Percentiles rank a stretch among this genome's conserved stretches.
These are phyloP conservation scores for Botrytis aclada DNA, from an alignment of 2,329 filamentous ascomycete species.

Conservation along the genomic window DNA sequence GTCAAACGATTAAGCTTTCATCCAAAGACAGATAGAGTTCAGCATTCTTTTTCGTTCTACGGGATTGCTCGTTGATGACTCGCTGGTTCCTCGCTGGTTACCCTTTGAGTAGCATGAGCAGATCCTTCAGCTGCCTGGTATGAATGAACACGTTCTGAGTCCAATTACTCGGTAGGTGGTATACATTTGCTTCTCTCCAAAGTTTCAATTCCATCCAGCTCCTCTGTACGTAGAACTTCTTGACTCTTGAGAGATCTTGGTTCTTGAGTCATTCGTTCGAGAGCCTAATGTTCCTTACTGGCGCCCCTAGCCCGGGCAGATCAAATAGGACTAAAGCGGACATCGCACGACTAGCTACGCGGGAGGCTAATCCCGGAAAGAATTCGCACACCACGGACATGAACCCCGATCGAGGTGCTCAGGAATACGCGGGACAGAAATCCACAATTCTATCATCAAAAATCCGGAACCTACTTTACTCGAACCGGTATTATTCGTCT, in stretches of 20 bases:
- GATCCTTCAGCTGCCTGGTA: not conserved
- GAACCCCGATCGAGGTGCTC: not conserved
- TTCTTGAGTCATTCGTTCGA: not conserved
- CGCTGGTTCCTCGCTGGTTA: not conserved
- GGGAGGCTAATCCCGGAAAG: not conserved
- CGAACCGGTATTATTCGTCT: conserved; percentile 10
- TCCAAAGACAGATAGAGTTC: not conserved
- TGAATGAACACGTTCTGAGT: not conserved
- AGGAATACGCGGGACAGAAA: not conserved
- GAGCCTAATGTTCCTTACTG: not conserved
- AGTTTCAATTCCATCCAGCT: not conserved
- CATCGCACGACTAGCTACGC: not conserved
- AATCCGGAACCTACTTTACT: conserved; percentile 14
- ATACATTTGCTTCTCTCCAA: not conserved
- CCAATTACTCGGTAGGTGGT: not conserved
- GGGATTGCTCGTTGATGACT: not conserved
- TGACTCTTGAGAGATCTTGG: not conserved
- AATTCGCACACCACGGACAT: not conserved
- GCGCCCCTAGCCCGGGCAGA: not conserved
- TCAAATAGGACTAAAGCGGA: not conserved
- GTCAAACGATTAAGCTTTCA: not conserved
- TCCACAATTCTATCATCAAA: conserved; percentile 4
- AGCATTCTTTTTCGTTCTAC: not conserved
- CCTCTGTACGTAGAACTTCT: not conserved
- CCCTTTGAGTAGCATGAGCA: not conserved